phyloP scores from a whole-genome alignment of 352 stramenopile species.

The Phytophthora tubulina region DNA sequence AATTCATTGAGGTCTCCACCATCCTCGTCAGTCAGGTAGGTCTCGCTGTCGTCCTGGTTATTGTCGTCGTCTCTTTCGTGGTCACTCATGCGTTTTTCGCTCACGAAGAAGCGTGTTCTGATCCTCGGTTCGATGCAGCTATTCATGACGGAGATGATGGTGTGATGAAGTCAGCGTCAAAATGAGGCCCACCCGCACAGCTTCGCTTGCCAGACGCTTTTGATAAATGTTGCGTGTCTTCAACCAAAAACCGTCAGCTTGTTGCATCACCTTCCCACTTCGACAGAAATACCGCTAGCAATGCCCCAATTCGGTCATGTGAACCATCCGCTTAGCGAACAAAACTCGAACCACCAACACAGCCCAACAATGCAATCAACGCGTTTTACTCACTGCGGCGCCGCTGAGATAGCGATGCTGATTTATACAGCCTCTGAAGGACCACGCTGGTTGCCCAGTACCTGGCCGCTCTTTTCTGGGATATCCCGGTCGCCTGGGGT shows the following conservation, averaged over 20 bases:
- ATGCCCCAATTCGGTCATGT: not conserved
- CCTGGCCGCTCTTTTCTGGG: conserved; percentile 30
- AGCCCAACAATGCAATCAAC: conserved; percentile 2
- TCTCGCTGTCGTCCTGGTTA: conserved; percentile 30
- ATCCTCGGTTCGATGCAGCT: not conserved
- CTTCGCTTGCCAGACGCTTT: conserved; percentile 12
- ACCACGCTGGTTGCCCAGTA: conserved; percentile 36
- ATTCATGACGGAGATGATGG: conserved; percentile 27
- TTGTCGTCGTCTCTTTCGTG: conserved; percentile 25
- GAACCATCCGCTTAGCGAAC: too few species aligned
- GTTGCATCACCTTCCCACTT: conserved; percentile 1
- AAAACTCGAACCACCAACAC: not conserved
- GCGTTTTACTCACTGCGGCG: not conserved
- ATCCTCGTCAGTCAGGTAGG: conserved; percentile 23
- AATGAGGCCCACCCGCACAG: not conserved
- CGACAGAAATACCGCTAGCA: conserved; percentile 35
- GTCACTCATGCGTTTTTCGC: conserved; percentile 8
- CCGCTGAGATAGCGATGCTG: not conserved
- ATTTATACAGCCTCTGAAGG: conserved; percentile 43
- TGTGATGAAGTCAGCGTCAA: conserved; percentile 6
- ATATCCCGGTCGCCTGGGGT: conserved; percentile 23
- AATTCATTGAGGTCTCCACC: conserved; percentile 31
- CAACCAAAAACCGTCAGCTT: conserved; percentile 20
- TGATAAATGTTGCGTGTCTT: conserved; percentile 13
- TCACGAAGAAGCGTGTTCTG: conserved; percentile 11